These are phyloP conservation scores for Triadica sebifera DNA, from an alignment of 345 rosid genomes.

Conservation along the genomic window DNA sequence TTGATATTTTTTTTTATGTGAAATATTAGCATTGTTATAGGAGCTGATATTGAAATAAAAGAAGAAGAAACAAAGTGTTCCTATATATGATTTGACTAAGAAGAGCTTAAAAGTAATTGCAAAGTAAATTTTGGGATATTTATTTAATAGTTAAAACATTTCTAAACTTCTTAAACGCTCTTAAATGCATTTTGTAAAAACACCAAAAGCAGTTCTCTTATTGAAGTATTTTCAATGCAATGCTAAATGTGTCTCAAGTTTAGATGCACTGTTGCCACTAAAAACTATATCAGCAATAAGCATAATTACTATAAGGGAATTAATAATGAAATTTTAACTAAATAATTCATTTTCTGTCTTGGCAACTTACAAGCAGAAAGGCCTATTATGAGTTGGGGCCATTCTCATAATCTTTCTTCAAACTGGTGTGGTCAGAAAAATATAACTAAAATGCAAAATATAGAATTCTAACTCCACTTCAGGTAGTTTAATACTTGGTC, in stretches of 20 bases:
- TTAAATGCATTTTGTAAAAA: neutral
- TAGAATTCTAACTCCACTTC: neutral
- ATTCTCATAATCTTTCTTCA: slow-evolving; percentile 4
- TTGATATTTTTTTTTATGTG: too few species aligned
- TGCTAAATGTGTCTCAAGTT: neutral
- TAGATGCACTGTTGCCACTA: neutral
- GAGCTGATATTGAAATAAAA: neutral
- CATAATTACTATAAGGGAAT: neutral
- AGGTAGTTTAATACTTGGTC: neutral
- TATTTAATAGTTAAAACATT: neutral
- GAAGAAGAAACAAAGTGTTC: neutral
- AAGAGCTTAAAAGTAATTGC: neutral
- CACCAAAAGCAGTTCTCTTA: neutral
- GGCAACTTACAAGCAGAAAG: neutral
- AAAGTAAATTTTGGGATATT: neutral
- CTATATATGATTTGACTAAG: neutral
- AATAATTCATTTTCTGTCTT: neutral
- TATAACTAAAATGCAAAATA: neutral
- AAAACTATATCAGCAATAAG: neutral
- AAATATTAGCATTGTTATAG: neutral
- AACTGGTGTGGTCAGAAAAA: neutral
- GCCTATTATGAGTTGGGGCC: neutral
- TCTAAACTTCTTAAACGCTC: too few species aligned
- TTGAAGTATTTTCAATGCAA: slow-evolving; percentile 6
- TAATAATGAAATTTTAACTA: neutral